Conservation (phyloP, 352 stramenopile species). For the Globisporangium irregulare region DNA sequence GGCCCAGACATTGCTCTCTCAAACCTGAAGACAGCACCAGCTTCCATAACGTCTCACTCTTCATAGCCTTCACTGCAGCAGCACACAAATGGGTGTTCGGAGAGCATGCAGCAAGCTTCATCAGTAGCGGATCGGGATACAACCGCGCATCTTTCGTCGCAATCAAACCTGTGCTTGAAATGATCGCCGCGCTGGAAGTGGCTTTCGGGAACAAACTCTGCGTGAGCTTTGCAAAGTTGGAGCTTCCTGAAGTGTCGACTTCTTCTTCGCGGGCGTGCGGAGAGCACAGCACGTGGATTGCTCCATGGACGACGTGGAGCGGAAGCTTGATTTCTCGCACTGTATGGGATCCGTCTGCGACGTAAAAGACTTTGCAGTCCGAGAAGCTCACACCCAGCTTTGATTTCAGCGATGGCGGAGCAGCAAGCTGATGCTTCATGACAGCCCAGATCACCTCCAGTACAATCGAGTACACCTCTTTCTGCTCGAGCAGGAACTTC, state of each 20-base stretch:
- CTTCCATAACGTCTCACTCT: slow-evolving; percentile 49
- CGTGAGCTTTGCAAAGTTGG: slow-evolving; percentile 37
- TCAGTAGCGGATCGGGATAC: slow-evolving; percentile 62
- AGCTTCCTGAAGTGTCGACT: slow-evolving; percentile 4
- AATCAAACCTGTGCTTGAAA: slow-evolving; percentile 67
- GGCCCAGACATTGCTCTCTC: slow-evolving; percentile 35
- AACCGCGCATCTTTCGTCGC: slow-evolving; percentile 72
- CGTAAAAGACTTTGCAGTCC: slow-evolving; percentile 82
- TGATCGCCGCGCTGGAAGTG: slow-evolving; percentile 43
- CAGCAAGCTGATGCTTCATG: slow-evolving; percentile 61
- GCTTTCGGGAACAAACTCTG: slow-evolving; percentile 65
- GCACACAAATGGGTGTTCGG: slow-evolving; percentile 44
- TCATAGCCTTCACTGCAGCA: slow-evolving; percentile 56
- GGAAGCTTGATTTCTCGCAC: slow-evolving; percentile 81
- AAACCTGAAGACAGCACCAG: slow-evolving; percentile 54
- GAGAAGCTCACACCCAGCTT: slow-evolving; percentile 55
- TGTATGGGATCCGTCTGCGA: slow-evolving; percentile 51
- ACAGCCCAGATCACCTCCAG: slow-evolving; percentile 70
- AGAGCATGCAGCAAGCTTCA: slow-evolving; percentile 51
- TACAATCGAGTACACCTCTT: slow-evolving; percentile 54
- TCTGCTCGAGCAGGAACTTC: slow-evolving; percentile 57
- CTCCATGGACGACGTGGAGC: slow-evolving; percentile 61
- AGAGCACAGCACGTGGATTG: slow-evolving; percentile 64
- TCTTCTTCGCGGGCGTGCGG: slow-evolving; percentile 34
- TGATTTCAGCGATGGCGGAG: slow-evolving; percentile 50